Percentiles rank a stretch among this genome's conserved stretches.
Conservation (phyloP, 2,329 filamentous ascomycete genomes). For the Pseudogymnoascus sp. region DNA sequence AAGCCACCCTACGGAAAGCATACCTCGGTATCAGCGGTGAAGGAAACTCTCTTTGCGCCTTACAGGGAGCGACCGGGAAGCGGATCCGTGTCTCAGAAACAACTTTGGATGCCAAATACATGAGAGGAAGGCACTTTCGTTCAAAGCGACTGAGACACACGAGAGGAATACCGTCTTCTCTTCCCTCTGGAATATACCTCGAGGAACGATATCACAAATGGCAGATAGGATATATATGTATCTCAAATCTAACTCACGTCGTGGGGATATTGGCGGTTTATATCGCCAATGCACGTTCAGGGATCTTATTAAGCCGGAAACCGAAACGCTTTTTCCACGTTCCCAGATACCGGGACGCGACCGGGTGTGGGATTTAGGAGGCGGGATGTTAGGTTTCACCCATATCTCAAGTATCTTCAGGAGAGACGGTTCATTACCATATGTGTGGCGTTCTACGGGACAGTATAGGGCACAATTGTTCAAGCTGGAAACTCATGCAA, state of each 20-base stretch:
- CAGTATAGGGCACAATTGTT: not conserved
- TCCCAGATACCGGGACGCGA: not conserved
- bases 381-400: not conserved
- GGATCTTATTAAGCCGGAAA: not conserved
- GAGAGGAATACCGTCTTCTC: not conserved
- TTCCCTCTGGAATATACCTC: not conserved
- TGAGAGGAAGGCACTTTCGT: not conserved
- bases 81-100: not conserved
- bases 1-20: not conserved
- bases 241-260: not conserved
- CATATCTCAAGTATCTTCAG: not conserved
- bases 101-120: not conserved
- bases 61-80: not conserved
- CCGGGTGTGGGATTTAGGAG: not conserved
- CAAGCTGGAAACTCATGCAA: not conserved
- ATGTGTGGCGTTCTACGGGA: constrained; percentile 1
- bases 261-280: not conserved
- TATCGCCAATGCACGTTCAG: constrained; percentile 6
- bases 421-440: not conserved
- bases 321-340: not conserved
- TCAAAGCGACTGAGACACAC: not conserved
- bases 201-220: not conserved
- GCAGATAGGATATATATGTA: not conserved
- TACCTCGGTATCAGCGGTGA: not conserved
- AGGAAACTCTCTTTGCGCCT: not conserved